Evolutionary conservation across 1,284 basidiomycete species (phyloP).

Genomic region (Ustilago bromivora): DNA sequence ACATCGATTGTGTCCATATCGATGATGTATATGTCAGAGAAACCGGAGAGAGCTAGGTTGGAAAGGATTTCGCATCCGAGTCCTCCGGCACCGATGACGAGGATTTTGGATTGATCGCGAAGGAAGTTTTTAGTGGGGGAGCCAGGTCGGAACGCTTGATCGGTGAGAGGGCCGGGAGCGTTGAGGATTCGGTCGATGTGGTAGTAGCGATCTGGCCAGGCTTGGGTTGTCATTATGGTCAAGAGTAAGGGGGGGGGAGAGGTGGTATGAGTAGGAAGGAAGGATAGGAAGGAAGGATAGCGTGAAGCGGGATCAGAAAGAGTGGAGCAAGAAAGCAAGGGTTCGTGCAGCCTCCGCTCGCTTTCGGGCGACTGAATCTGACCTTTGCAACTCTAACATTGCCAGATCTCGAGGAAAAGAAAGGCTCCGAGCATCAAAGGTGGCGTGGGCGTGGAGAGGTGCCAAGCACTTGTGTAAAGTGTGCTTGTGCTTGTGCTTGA

Average conservation of each 20-base stretch:
- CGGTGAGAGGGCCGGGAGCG: slow-evolving; percentile 74
- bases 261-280: neutral
- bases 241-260: neutral
- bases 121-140: slow-evolving; percentile 84
- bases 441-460: too few relatives aligned
- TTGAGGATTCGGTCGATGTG: slow-evolving; percentile 78
- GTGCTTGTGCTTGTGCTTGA: too few relatives aligned
- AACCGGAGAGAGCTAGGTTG: slow-evolving; percentile 76
- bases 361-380: neutral
- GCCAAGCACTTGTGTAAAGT: too few relatives aligned
- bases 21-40: slow-evolving; percentile 98
- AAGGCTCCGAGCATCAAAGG: too few relatives aligned
- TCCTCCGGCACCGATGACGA: slow-evolving; percentile 80
- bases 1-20: slow-evolving; percentile 99
- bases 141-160: slow-evolving; percentile 56
- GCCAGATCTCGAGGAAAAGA: too few relatives aligned
- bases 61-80: slow-evolving; percentile 69
- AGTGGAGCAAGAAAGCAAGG: slow-evolving; percentile 12
- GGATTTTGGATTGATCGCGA: slow-evolving; percentile 84
- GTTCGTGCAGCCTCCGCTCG: slow-evolving; percentile 3
- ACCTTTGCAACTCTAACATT: neutral
- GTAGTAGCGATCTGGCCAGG: slow-evolving; percentile 33
- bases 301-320: slow-evolving; percentile 8
- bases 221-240: slow-evolving; percentile 2
- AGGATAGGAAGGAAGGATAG: neutral